Evolutionary conservation across 306 rosid species (phyloP).

Genomic region (Phaseolus lunatus): DNA sequence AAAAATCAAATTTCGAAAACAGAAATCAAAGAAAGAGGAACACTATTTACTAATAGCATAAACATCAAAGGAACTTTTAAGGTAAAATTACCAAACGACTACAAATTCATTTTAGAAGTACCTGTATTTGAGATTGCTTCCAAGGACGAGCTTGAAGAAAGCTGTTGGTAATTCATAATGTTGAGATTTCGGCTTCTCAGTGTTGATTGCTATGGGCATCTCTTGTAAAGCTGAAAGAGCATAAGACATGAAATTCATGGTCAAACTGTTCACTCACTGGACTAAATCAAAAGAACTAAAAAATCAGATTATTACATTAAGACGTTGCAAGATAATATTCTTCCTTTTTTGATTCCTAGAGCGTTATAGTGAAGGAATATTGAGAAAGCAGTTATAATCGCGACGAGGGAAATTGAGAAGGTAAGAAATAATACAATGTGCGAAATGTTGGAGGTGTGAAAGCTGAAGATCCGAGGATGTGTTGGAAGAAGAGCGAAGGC

Average conservation of each 20-base stretch:
- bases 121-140: conserved; percentile 88
- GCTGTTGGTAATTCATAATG: conserved; percentile 92
- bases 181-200: conserved; percentile 77
- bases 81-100: not conserved
- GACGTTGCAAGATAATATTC: not conserved
- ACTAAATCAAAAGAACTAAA: not conserved
- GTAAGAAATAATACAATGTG: conserved; percentile 50
- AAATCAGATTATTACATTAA: not conserved
- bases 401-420: not conserved
- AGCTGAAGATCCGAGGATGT: conserved; percentile 72
- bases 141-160: conserved; percentile 88
- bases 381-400: not conserved
- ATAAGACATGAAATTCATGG: not conserved
- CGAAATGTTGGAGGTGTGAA: conserved; percentile 65
- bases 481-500: conserved; percentile 83
- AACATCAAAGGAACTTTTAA: too few species aligned
- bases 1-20: not conserved
- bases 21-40: not conserved
- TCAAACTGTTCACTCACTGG: not conserved
- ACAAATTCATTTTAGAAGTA: conserved; percentile 31
- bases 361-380: not conserved
- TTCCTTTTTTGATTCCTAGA: not conserved
- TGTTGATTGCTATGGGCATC: conserved; percentile 88
- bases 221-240: conserved; percentile 67
- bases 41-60: not conserved